These are phyloP conservation scores for Cercophora newfieldiana DNA, from an alignment of 495 filamentous ascomycete species.

Conservation along the genomic window DNA sequence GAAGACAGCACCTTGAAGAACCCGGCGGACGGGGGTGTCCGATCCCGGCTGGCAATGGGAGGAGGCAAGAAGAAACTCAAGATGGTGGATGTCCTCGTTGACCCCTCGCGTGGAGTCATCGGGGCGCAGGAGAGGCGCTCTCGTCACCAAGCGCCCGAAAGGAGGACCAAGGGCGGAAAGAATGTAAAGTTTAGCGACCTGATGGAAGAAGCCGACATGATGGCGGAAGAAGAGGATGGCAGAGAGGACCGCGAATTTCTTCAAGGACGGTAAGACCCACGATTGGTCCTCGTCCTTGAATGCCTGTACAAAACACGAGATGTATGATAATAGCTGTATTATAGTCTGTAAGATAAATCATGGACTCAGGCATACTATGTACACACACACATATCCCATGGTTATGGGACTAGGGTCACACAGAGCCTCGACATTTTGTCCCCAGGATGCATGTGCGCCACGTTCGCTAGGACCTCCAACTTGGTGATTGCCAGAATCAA, in stretches of 20 bases:
- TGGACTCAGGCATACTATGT: background rate
- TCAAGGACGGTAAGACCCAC: background rate
- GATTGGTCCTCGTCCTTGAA: background rate
- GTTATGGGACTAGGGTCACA: background rate
- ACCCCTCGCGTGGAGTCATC: constrained; percentile 33
- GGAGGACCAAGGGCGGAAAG: constrained; percentile 57
- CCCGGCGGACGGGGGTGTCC: constrained; percentile 43
- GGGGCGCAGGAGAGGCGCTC: constrained; percentile 33
- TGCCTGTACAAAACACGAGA: background rate
- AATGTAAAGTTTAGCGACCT: constrained; percentile 47
- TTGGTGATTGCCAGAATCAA: background rate
- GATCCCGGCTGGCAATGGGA: constrained; percentile 32
- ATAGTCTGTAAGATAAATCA: background rate
- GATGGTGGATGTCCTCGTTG: constrained; percentile 37
- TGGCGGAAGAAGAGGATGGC: constrained; percentile 30
- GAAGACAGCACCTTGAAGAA: constrained; percentile 14
- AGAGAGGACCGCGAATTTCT: constrained; percentile 16
- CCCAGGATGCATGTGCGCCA: background rate
- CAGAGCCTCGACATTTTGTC: background rate
- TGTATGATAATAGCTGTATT: constrained; percentile 1
- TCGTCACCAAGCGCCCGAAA: constrained; percentile 32
- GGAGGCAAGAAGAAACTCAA: constrained; percentile 31
- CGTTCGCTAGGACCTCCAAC: background rate
- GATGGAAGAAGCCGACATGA: constrained; percentile 39
- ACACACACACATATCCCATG: background rate